Percentiles rank a stretch among this genome's conserved stretches.
Evolutionary conservation across 805 yeast genomes (phyloP).

Genomic region (Yarrowia sp.): DNA sequence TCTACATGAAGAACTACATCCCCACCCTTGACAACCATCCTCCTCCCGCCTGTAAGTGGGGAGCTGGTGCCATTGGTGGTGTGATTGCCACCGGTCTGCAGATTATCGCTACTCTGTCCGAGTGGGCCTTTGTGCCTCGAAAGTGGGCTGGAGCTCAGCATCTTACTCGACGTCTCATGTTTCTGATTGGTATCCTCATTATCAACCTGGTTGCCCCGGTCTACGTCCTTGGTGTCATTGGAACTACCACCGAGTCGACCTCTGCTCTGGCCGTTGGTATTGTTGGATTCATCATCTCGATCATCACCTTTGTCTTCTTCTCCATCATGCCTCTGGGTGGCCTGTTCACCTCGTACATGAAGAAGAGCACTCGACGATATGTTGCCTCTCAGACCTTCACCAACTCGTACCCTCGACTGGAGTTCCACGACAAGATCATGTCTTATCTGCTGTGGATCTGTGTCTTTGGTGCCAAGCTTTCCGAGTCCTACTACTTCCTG

Average conservation of each 20-base stretch:
- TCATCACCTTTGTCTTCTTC: slow-evolving; percentile 79
- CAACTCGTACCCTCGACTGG: slow-evolving; percentile 76
- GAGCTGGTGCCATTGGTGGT: slow-evolving; percentile 91
- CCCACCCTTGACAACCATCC: slow-evolving; percentile 85
- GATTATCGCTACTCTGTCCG: slow-evolving; percentile 80
- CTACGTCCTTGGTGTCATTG: slow-evolving; percentile 46
- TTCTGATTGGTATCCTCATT: slow-evolving; percentile 57
- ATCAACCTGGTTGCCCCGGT: slow-evolving; percentile 51
- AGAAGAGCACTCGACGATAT: slow-evolving; percentile 78
- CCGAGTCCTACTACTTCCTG: slow-evolving; percentile 91
- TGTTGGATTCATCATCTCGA: slow-evolving; percentile 83
- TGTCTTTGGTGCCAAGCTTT: slow-evolving; percentile 83
- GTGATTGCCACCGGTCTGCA: slow-evolving; percentile 77
- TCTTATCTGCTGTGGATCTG: slow-evolving; percentile 87
- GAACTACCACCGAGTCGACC: slow-evolving; percentile 40
- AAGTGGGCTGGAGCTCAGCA: slow-evolving; percentile 99
- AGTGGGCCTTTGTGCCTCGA: slow-evolving; percentile 96
- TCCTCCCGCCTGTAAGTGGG: slow-evolving; percentile 87
- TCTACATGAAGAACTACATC: slow-evolving; percentile 81
- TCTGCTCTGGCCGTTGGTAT: slow-evolving; percentile 60
- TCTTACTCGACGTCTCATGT: slow-evolving; percentile 79
- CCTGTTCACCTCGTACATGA: slow-evolving; percentile 86
- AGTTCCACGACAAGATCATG: slow-evolving; percentile 93
- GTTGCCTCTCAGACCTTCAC: slow-evolving; percentile 95
- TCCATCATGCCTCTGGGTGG: slow-evolving; percentile 97